Evolutionary conservation across 1,139 yeast species (phyloP).

Genomic region (Pichia sp.): DNA sequence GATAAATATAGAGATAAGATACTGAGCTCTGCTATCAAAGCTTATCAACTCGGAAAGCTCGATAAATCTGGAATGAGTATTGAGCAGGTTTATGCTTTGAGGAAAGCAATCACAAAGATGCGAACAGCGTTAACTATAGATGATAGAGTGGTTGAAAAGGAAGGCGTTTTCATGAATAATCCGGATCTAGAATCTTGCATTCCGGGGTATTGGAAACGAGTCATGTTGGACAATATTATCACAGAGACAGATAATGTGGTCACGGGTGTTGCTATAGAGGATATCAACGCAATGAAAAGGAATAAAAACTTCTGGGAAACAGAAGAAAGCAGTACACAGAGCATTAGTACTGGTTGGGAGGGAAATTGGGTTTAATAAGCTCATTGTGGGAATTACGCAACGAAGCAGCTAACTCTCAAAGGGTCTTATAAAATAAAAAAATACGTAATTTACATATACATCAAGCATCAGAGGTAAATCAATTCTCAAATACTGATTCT

Average conservation of each 20-base stretch:
- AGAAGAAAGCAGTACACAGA: slow-evolving; percentile 21
- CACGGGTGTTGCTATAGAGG: slow-evolving; percentile 11
- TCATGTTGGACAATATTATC: slow-evolving; percentile 20
- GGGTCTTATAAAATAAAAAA: too few species aligned
- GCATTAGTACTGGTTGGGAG: slow-evolving; percentile 21
- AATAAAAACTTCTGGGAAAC: slow-evolving; percentile 21
- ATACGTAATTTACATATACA: background rate
- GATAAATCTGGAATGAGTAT: slow-evolving; percentile 1
- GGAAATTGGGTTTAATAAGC: slow-evolving; percentile 23
- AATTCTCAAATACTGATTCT: slow-evolving; percentile 1
- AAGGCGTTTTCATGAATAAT: slow-evolving; percentile 21
- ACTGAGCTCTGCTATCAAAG: too few species aligned
- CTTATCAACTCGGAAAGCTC: too few species aligned
- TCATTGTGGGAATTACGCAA: too few species aligned
- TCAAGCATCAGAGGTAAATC: background rate
- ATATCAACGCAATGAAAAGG: background rate
- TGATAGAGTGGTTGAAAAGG: slow-evolving; percentile 11
- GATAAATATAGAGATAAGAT: too few species aligned
- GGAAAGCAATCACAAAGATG: slow-evolving; percentile 2
- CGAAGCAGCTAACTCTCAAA: too few species aligned
- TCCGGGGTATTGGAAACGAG: slow-evolving; percentile 22
- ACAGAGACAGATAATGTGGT: slow-evolving; percentile 10
- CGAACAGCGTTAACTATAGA: slow-evolving; percentile 4
- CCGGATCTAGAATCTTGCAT: slow-evolving; percentile 24
- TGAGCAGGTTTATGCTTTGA: too few species aligned